These are phyloP conservation scores for Chlamydomonas sp. DNA, from an alignment of 139 green algal genomes.

Conservation along the genomic window DNA sequence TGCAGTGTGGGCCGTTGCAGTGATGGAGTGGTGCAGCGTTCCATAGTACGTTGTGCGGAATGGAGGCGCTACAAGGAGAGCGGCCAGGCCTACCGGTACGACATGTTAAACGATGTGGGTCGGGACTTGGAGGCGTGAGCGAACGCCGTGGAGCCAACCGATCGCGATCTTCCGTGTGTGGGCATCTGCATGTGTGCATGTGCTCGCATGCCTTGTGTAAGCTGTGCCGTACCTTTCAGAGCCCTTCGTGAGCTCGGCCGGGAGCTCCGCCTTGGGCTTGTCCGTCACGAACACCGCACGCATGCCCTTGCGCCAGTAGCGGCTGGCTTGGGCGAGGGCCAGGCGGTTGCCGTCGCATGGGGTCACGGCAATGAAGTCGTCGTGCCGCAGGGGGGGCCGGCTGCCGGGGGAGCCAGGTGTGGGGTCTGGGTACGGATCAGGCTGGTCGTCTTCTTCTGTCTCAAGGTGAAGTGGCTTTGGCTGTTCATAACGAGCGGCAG, in stretches of 20 bases:
- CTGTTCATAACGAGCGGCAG: neutral
- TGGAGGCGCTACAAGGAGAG: too few species aligned
- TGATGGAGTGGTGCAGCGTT: neutral
- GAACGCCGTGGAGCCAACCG: too few species aligned
- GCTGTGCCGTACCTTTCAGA: neutral
- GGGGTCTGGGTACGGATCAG: constrained; percentile 19
- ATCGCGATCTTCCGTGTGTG: too few species aligned
- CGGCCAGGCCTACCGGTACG: too few species aligned
- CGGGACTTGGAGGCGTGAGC: too few species aligned
- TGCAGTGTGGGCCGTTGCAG: neutral
- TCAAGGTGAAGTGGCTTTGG: neutral
- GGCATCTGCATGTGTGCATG: neutral
- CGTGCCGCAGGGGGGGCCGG: neutral
- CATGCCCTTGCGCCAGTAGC: constrained; percentile 37
- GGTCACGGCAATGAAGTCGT: constrained; percentile 2
- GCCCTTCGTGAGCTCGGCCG: neutral
- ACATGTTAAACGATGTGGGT: too few species aligned
- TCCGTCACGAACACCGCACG: constrained; percentile 27
- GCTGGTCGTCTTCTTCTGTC: neutral
- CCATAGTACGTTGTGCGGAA: too few species aligned
- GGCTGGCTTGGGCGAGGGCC: constrained; percentile 7
- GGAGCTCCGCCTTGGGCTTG: neutral
- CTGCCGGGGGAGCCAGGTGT: neutral
- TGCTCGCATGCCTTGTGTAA: neutral
- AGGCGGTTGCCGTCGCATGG: neutral